Base-by-base conservation (phyloP, 1,139 yeast species). In the Candida sanyaensis region DNA sequence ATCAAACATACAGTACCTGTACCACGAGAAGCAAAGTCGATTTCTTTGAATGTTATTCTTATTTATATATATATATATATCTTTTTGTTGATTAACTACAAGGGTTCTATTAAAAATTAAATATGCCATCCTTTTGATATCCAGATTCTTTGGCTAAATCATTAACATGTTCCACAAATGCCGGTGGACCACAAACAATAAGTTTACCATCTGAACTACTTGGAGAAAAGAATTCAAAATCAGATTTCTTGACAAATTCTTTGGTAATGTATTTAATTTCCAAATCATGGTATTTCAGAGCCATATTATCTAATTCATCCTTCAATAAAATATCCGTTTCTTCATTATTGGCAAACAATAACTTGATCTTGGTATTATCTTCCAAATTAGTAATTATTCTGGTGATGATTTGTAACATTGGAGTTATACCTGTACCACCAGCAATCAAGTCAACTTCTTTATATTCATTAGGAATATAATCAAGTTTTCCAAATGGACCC, bases 341-440 rank as follows among this genome's bases (percentile, higher is more conserved):
- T 11, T 90, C 79, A 57, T 85, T 87, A 58, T 87, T 86, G 41
- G 89, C 91, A 62, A 77, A 87, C 48, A 87, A 72, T 54, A 87
- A 68, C 2, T 81, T 72, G 47, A 87, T 73, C 49, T 76, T 75
- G 37, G 92, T 86, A 39, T 62, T 41, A 62, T 86, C 92, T 46
- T 77, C 82, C 7, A 88, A 84, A 37, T 84, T 81, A 28, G 91
- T 86, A 50, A 86, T 80, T 46, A 83, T 81, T 41, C 79, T 71
- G 36, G 84, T 80, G 47, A 81, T 69, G 11, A 87, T 86, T 62
- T 87, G 91, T 52, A 87, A 73, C 59, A 86, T 82, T 24, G 95
- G 93, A 11, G 95, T 86, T 50, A 87, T 84, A 47, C 93, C 93
- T 0, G 91, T 81, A 12, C 93, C 93, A 56, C 92, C 93, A n/a